These are phyloP conservation scores for Blastobotrys apis DNA, from an alignment of 1,139 yeast species.

Conservation along the genomic window DNA sequence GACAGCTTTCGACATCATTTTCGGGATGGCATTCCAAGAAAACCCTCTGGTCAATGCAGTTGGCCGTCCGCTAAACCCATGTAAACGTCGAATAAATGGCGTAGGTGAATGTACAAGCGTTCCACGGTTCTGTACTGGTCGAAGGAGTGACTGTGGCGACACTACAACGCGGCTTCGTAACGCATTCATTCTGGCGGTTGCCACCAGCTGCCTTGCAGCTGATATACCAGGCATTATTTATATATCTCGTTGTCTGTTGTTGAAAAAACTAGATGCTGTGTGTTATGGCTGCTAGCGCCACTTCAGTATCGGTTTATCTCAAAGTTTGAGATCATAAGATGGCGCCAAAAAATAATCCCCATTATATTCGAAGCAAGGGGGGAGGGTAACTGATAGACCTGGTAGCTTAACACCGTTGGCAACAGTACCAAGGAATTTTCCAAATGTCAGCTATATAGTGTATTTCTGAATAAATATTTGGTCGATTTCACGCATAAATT, in stretches of 20 bases:
- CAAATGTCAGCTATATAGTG: no score
- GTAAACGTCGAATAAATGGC: conserved; percentile 8
- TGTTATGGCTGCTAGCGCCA: no score
- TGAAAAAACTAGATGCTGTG: neutral
- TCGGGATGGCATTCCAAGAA: conserved; percentile 33
- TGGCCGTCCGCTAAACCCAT: neutral
- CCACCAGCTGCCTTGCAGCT: conserved; percentile 11
- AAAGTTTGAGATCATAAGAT: no score
- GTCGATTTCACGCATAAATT: no score
- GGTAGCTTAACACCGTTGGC: no score
- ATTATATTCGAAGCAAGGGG: no score
- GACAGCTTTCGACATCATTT: conserved; percentile 51
- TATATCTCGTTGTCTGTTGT: neutral
- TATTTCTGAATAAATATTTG: no score
- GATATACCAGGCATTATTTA: conserved; percentile 6
- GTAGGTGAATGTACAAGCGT: conserved; percentile 6
- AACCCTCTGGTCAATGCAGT: conserved; percentile 9
- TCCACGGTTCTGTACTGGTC: conserved; percentile 1
- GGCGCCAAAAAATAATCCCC: no score
- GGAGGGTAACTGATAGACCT: no score
- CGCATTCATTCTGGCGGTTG: conserved; percentile 1
- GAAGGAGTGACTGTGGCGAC: neutral
- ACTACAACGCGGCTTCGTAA: neutral
- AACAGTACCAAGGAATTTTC: no score
- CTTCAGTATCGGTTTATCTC: no score